Base-by-base conservation (phyloP, 2,329 filamentous ascomycete genomes). In the Talaromyces sp. region DNA sequence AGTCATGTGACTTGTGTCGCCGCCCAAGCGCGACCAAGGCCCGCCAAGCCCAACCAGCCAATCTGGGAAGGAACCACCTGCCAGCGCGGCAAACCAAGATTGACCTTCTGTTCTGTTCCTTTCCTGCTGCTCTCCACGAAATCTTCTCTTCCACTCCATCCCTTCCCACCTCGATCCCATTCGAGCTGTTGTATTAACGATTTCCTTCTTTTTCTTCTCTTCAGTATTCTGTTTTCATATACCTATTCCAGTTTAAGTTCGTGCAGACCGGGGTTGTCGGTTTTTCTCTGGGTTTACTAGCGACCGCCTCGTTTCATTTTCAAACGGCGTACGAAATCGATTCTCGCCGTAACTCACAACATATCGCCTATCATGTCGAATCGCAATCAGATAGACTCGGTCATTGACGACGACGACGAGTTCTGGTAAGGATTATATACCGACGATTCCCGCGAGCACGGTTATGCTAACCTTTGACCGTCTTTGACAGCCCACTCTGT, bases 401-500 rank as follows among this genome's bases (percentile, higher is more conserved):
- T 82, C 76, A 82, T 82, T 70, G 80, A 82, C 67, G 80, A 82
- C 69, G 80, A 82, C 66, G 80, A 82, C 69, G 80, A 82, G 71
- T 79, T 78, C 65, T 82, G 80, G 80, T 82, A 75, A 56, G 65
- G 8, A n/a, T 3, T 9, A 35, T 59, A 2, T 22, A 11, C 9
- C 10, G 6, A 31, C 3, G 54, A 45, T 16, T 61, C 50, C 11
- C 62, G 31, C 57, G 56, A 47, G 45, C 50, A 47, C 59, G 56
- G 37, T 65, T 66, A 62, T 70, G 73, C 74, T 60, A 77, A 71
- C 27, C 39, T 62, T 58, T 65, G 50, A 58, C 35, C 50, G 65
- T 64, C 63, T 50, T 64, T 39, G 73, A 56, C 60, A 99, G 95
- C 79, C 95, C 95, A 71, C 90, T 99, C 69, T 99, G 95, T 78